A percentile compares a stretch with the other conserved stretches of the same genome.
phyloP scores from a whole-genome alignment of 495 filamentous ascomycete species.

The Copromyces sp. region DNA sequence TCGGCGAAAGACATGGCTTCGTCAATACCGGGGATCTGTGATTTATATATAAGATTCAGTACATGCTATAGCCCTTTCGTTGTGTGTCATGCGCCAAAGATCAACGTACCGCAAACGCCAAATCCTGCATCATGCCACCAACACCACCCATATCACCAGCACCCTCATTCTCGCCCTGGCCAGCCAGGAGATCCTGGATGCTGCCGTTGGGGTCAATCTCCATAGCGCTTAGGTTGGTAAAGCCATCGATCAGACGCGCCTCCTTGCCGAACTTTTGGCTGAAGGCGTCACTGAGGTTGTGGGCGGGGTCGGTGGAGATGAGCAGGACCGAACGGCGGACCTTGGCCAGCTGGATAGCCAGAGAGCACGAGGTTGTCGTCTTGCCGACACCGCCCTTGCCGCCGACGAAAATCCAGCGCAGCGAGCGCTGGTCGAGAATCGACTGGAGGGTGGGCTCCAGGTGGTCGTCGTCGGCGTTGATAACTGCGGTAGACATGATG shows the following conservation, averaged over 20 bases:
- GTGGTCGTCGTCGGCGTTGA: conserved; percentile 59
- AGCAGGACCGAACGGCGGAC: conserved; percentile 90
- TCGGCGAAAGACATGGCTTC: conserved; percentile 99
- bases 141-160: conserved; percentile 58
- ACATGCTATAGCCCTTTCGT: background rate
- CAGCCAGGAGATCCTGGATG: conserved; percentile 86
- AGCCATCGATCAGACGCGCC: conserved; percentile 83
- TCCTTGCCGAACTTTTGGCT: conserved; percentile 99
- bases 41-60: background rate
- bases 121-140: conserved; percentile 57
- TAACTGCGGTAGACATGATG: conserved; percentile 54
- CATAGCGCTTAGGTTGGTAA: conserved; percentile 92
- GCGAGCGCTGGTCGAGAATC: conserved; percentile 83
- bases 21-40: conserved; percentile 92
- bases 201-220: conserved; percentile 98
- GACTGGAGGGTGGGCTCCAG: conserved; percentile 90
- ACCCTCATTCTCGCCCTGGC: conserved; percentile 55
- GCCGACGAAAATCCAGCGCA: conserved; percentile 99
- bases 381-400: conserved; percentile 99
- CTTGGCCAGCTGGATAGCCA: conserved; percentile 96
- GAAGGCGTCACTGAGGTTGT: conserved; percentile 97
- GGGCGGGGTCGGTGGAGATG: conserved; percentile 96
- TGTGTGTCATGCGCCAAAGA: background rate
- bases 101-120: conserved; percentile 48
- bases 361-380: conserved; percentile 95